Percentiles rank a stretch among this genome's conserved stretches.
Conservation (phyloP, 2,329 filamentous ascomycete species). For the Trichoderma guizhouense region DNA sequence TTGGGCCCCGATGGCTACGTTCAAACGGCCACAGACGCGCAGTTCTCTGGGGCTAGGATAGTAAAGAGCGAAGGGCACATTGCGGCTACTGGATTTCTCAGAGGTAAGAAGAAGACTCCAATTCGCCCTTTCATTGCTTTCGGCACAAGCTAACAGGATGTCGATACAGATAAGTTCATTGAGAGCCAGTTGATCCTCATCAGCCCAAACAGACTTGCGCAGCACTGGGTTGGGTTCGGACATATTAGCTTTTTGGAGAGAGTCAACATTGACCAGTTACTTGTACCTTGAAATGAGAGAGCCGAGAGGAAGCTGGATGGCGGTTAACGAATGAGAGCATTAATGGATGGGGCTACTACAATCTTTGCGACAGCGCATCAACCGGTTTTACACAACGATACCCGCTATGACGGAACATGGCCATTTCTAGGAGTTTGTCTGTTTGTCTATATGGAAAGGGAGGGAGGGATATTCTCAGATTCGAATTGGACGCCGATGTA, state of each 20-base stretch:
- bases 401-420: slow-evolving; percentile 12
- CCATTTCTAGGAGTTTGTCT: background rate
- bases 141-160: background rate
- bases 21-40: slow-evolving; percentile 59
- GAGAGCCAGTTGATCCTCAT: slow-evolving; percentile 74
- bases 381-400: slow-evolving; percentile 3
- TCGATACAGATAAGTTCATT: slow-evolving; percentile 65
- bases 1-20: slow-evolving; percentile 66
- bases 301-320: background rate
- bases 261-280: slow-evolving; percentile 55
- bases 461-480: background rate
- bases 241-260: slow-evolving; percentile 61
- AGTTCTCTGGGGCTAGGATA: slow-evolving; percentile 70
- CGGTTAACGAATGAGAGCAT: background rate
- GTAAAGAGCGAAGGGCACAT: slow-evolving; percentile 76
- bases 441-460: background rate
- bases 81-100: slow-evolving; percentile 65
- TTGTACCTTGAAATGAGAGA: slow-evolving; percentile 26
- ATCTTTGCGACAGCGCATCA: background rate
- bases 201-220: slow-evolving; percentile 72
- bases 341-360: background rate
- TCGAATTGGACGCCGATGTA: background rate
- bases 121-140: background rate
- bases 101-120: slow-evolving; percentile 53
- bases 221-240: slow-evolving; percentile 69